Base-by-base conservation (phyloP, 768 basidiomycete genomes). In the Trametopsis cervina region DNA sequence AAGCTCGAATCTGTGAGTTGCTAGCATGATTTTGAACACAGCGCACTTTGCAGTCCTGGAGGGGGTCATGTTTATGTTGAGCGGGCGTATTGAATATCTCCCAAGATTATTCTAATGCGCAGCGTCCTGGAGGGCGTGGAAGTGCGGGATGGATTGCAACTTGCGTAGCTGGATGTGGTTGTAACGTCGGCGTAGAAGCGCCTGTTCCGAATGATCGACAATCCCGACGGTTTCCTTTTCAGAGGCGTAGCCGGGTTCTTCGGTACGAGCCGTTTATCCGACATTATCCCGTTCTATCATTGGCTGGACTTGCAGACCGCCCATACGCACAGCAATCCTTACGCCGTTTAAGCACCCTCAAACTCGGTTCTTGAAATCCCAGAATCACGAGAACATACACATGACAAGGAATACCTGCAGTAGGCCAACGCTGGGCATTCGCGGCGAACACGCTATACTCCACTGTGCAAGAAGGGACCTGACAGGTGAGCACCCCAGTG, bases 21-120 rank as follows among this genome's bases (percentile, higher is more conserved):
- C 35, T 37, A 39, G 49, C 40, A 18, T 17, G 4, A n/a, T 44
- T 44, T 54, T 33, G 52, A 26, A 25, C 15, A 35, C 54, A 39
- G 63, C 67, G 44, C 47, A 67, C 68, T 54, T 66, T 60, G 54
- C 47, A 25, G 49, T 40, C 20, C 35, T 37, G 25, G 25, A 44
- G 45, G 50, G 33, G 21, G 52, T 44, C 57, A 60, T 57, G 44
- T 20, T 43, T 21, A 40, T 26, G 42, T 75, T 69, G 27, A 15
- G 26, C 4, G 1, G 43, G 29, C 44, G 43, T 45, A 10, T 1
- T 18, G 15, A 13, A 15, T 15, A 26, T 23, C 20, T 15, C 7
- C 21, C 29, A 43, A 39, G 46, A 27, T 20, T 46, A 22, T 45
- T 21, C 24, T 10, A 7, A 39, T 13, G 29, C 15, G 15, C 36